These are phyloP conservation scores for Oxyria digyna DNA, from an alignment of 148 eudicot species.

Conservation along the genomic window DNA sequence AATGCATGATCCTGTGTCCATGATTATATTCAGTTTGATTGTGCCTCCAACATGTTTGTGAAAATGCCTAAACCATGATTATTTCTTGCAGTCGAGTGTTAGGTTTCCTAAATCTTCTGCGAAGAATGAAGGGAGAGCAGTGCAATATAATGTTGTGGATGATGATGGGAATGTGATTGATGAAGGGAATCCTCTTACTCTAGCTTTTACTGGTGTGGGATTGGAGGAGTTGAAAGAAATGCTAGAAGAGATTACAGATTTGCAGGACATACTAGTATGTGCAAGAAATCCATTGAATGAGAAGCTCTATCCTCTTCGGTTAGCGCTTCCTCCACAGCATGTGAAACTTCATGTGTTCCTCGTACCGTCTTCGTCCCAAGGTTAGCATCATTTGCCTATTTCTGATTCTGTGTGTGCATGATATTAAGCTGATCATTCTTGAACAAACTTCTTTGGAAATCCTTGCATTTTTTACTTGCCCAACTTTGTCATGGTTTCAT, in stretches of 20 bases:
- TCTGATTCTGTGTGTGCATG: neutral
- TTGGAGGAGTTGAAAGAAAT: conserved; percentile 44
- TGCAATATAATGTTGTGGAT: conserved; percentile 48
- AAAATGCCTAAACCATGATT: neutral
- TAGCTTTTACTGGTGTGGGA: conserved; percentile 45
- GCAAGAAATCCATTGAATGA: conserved; percentile 52
- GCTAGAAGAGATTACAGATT: conserved; percentile 68
- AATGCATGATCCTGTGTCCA: too few species aligned
- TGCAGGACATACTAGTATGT: conserved; percentile 48
- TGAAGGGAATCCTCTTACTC: conserved; percentile 23
- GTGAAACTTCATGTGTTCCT: conserved; percentile 56
- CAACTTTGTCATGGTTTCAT: neutral
- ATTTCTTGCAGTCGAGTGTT: conserved; percentile 30
- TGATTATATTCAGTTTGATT: too few species aligned
- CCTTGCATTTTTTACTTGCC: neutral
- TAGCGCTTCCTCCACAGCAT: conserved; percentile 82
- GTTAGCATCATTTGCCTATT: conserved; percentile 25
- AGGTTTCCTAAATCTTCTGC: conserved; percentile 17
- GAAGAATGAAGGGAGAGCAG: conserved; percentile 49
- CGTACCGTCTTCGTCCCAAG: conserved; percentile 63
- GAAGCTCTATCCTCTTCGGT: conserved; percentile 62
- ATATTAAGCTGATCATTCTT: neutral
- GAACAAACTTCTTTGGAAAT: too few species aligned
- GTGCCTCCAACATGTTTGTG: too few species aligned
- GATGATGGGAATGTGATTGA: conserved; percentile 37